A percentile compares a stretch with the other conserved stretches of the same genome.
Conservation (phyloP, 805 yeast species). For the Saccharomycopsis selenospora region DNA sequence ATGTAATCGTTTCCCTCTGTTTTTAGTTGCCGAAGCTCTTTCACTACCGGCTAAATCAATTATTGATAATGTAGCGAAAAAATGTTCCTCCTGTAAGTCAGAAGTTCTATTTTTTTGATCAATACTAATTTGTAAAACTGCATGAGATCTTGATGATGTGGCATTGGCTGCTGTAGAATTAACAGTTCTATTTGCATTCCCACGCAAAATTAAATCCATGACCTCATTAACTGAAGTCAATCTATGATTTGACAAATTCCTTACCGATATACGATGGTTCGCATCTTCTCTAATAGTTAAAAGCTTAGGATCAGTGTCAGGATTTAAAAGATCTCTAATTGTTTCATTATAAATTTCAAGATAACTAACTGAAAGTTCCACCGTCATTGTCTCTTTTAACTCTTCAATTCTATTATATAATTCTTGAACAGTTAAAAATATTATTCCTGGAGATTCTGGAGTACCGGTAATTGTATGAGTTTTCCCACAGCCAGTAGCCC, state of each 20-base stretch:
- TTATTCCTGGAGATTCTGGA: constrained; percentile 66
- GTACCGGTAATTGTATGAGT: constrained; percentile 85
- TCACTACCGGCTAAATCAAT: constrained; percentile 95
- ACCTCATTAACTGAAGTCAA: constrained; percentile 64
- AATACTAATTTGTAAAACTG: constrained; percentile 78
- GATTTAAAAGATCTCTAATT: constrained; percentile 68
- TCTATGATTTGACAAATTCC: constrained; percentile 57
- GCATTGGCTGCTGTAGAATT: constrained; percentile 90
- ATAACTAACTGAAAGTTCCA: constrained; percentile 63
- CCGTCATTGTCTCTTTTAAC: constrained; percentile 42
- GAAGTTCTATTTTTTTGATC: constrained; percentile 52
- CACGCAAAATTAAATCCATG: constrained; percentile 66
- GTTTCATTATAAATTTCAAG: constrained; percentile 90
- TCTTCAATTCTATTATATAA: constrained; percentile 56
- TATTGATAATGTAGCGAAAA: constrained; percentile 73
- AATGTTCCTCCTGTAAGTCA: constrained; percentile 58
- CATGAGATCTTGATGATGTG: constrained; percentile 88
- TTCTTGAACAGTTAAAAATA: constrained; percentile 71
- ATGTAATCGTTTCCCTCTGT: constrained; percentile 69
- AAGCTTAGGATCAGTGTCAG: constrained; percentile 39
- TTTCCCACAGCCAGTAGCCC: constrained; percentile 98
- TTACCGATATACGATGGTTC: constrained; percentile 55
- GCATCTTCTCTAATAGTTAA: constrained; percentile 67
- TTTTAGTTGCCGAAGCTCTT: constrained; percentile 83
- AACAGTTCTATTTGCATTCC: constrained; percentile 70